Base-by-base conservation (phyloP, 768 basidiomycete genomes). In the Cystofilobasidium ferigula region DNA sequence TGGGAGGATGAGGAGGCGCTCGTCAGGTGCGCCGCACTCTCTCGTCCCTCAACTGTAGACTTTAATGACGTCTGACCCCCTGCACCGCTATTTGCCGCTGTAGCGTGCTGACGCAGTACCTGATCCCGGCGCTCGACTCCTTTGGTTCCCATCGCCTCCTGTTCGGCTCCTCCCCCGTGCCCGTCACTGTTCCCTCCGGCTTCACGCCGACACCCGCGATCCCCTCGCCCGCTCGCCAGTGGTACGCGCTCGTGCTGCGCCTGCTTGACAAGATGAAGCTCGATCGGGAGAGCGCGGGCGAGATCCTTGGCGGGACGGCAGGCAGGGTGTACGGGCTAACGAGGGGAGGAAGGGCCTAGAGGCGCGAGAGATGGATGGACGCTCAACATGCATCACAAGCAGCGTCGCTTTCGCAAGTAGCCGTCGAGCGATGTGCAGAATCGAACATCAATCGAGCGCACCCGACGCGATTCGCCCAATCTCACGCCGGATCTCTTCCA, bases 401-500 rank as follows among this genome's bases (percentile, higher is more conserved):
- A n/a, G n/a, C n/a, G n/a, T n/a, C n/a, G n/a, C n/a, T n/a, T n/a
- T n/a, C n/a, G n/a, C n/a, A n/a, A n/a, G n/a, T n/a, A n/a, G n/a
- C n/a, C n/a, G n/a, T n/a, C n/a, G n/a, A n/a, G n/a, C n/a, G n/a
- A n/a, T n/a, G n/a, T n/a, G n/a, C n/a, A n/a, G n/a, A n/a, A n/a
- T n/a, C n/a, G n/a, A n/a, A n/a, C n/a, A n/a, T n/a, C n/a, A 54
- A 14, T 54, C 26, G 7, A 54, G 2, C 38, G 62, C 53, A 14
- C 61, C 61, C 5, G 48, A 32, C 24, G 53, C 36, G 28, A 63
- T 63, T 36, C 53, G 54, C 34, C 32, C n/a, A 34, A 97, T 92
- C 79, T 94, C 93, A 16, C 73, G 79, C 69, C 86, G 80, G 63
- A 99, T 89, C 78, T 98, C 94, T 54, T 78, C 80, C 59, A 97